Conservation (phyloP, 1,284 basidiomycete species). For the Somion occarium region DNA sequence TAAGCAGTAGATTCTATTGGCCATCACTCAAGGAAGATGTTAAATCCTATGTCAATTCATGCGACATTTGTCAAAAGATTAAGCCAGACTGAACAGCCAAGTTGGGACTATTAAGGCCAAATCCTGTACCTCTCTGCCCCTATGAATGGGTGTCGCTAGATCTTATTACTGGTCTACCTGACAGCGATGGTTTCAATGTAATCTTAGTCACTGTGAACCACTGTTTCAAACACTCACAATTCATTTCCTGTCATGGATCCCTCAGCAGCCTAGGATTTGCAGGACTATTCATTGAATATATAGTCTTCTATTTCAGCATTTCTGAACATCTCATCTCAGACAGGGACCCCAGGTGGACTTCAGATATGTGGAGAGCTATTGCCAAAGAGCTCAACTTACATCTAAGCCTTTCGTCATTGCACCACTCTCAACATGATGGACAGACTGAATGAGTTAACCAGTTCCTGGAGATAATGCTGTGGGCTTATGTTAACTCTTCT, state of each 20-base stretch:
- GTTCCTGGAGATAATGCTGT: slow-evolving; percentile 14
- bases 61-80: slow-evolving; percentile 30
- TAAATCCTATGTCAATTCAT: slow-evolving; percentile 17
- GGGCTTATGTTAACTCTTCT: slow-evolving; percentile 8
- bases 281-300: slow-evolving; percentile 19
- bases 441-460: slow-evolving; percentile 18
- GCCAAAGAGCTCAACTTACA: slow-evolving; percentile 9
- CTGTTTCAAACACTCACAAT: slow-evolving; percentile 36
- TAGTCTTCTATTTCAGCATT: slow-evolving; percentile 13
- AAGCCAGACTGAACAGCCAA: slow-evolving; percentile 17
- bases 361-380: slow-evolving; percentile 13
- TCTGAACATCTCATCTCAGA: slow-evolving; percentile 16
- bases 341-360: slow-evolving; percentile 13
- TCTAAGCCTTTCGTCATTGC: slow-evolving; percentile 10
- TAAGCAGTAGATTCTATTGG: slow-evolving; percentile 27
- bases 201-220: slow-evolving; percentile 18
- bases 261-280: slow-evolving; percentile 18
- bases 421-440: slow-evolving; percentile 20
- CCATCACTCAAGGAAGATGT: slow-evolving; percentile 26
- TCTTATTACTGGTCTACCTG: slow-evolving; percentile 30
- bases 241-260: slow-evolving; percentile 29
- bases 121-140: slow-evolving; percentile 23
- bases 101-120: slow-evolving; percentile 27
- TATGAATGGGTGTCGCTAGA: slow-evolving; percentile 26
- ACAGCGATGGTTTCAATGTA: slow-evolving; percentile 28